Evolutionary conservation across 1,284 basidiomycete genomes (phyloP), one percentile per base, ranked within the genome.

Genomic region (Phlebopus sp.): DNA sequence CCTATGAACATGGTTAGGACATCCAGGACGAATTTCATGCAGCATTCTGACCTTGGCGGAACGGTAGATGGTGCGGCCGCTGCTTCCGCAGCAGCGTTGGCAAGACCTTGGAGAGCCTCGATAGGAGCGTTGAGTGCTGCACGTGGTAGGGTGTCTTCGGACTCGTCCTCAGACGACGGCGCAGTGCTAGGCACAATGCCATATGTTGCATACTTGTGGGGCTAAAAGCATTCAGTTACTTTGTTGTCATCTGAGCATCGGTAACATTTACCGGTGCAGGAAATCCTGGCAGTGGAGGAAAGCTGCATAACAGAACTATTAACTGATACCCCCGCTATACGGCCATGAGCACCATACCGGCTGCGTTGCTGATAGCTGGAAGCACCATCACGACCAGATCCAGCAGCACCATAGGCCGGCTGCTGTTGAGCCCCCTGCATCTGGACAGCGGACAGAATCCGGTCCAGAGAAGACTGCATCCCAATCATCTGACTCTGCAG

Each of bases 401-500:
- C 57, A n/a, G 38, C 50, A 29, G 36, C 37, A 27, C 36, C 51
- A 50, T 67, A 67, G 42, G 57, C 55, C 34, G 55, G 55, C 44
- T 62, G 65, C 44, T 69, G 69, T 46, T 68, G 70, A 46, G 46
- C 61, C 44, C 60, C 49, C 57, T 82, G 81, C 40, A 63, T 68
- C 63, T 87, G 84, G 44, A 91, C 73, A 9, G 79, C 82, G 37
- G 77, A 72, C 43, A 91, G 69, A 59, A 91, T 91, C 49, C 89
- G 80, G 69, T 91, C 88, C 51, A 91, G 68, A 23, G 88, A 86
- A 4, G 87, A 86, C 68, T 91, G 89, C 83, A 91, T 87, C 56
- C 89, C 88, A 59, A 91, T 91, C 86, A 91, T 90, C 63, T 91
- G 89, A 68, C 86, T 88, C 67, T 91, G 89, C 82, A 91, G 87